Evolutionary conservation across 169 alveolate genomes (phyloP).

Genomic region (Eimeria maxima): DNA sequence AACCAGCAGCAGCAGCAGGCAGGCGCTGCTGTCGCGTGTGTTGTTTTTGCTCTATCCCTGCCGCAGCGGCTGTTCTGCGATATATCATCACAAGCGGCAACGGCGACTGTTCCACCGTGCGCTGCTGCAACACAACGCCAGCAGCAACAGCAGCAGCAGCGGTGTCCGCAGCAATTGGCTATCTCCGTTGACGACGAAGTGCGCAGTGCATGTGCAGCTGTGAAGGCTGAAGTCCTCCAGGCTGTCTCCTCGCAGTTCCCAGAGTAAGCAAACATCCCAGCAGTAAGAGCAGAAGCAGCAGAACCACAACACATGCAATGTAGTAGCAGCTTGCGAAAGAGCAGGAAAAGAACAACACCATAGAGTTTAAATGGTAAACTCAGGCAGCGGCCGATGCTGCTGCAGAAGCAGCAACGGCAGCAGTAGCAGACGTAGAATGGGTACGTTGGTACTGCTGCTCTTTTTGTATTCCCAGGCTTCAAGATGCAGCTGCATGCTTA

Average conservation of each 20-base stretch:
- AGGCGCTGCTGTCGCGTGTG: neutral
- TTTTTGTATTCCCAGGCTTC: constrained; percentile 32
- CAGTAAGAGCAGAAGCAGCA: constrained; percentile 1
- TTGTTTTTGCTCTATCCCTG: constrained; percentile 54
- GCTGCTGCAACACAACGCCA: neutral
- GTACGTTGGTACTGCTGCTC: neutral
- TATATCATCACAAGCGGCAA: neutral
- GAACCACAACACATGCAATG: neutral
- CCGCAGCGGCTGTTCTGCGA: constrained; percentile 18
- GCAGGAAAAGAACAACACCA: too few species aligned
- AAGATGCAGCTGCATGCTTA: constrained; percentile 2
- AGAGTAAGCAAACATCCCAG: neutral
- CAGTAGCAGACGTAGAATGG: neutral
- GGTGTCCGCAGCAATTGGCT: neutral
- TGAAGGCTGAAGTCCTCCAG: neutral
- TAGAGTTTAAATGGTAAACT: too few species aligned
- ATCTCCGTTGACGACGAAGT: constrained; percentile 43
- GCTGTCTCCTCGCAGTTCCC: neutral
- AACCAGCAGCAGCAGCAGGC: constrained; percentile 30
- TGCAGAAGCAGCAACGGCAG: neutral
- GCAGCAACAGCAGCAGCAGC: constrained; percentile 35
- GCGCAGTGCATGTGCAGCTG: constrained; percentile 47
- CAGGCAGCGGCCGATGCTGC: too few species aligned
- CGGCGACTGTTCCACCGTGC: neutral
- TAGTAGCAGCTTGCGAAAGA: neutral